Conservation (phyloP, 441 rosid species). For the Arabidopsis lyrata region DNA sequence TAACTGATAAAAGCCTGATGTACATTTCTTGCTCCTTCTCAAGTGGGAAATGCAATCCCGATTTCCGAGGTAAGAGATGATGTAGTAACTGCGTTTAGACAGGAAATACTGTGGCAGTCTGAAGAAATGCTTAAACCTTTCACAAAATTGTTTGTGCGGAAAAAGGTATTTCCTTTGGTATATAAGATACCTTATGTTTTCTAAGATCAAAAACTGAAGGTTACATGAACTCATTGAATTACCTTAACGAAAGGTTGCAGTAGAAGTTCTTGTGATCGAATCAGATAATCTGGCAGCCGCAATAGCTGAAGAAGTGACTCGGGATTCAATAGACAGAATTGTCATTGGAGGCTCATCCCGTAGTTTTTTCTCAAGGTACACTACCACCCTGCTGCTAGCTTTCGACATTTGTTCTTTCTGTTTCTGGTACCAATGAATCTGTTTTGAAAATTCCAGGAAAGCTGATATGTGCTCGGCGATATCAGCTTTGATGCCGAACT, state of each 20-base stretch:
- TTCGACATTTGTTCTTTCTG: conserved; percentile 19
- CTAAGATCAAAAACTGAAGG: conserved; percentile 9
- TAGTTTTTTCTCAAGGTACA: conserved; percentile 70
- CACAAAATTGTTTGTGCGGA: conserved; percentile 58
- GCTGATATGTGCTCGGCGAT: conserved; percentile 68
- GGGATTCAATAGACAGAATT: conserved; percentile 59
- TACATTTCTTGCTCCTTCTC: conserved; percentile 28
- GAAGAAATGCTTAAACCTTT: conserved; percentile 67
- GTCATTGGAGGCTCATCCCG: conserved; percentile 81
- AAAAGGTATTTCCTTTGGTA: conserved; percentile 53
- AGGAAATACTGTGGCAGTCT: conserved; percentile 78
- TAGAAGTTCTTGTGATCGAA: conserved; percentile 63
- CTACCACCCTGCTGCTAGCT: conserved; percentile 1
- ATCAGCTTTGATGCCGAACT: conserved; percentile 64
- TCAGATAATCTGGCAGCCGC: conserved; percentile 73
- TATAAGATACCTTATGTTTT: conserved; percentile 5
- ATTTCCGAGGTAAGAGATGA: conserved; percentile 89
- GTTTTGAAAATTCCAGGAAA: conserved; percentile 48
- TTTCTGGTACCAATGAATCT: conserved; percentile 27
- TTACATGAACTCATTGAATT: conserved; percentile 15
- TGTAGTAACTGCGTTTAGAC: conserved; percentile 77
- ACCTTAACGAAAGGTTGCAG: conserved; percentile 60
- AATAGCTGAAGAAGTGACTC: conserved; percentile 72
- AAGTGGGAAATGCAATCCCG: conserved; percentile 89
- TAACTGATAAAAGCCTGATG: conserved; percentile 9